phyloP scores from a whole-genome alignment of 495 filamentous ascomycete genomes.

The Pseudotulostoma volvatum region DNA sequence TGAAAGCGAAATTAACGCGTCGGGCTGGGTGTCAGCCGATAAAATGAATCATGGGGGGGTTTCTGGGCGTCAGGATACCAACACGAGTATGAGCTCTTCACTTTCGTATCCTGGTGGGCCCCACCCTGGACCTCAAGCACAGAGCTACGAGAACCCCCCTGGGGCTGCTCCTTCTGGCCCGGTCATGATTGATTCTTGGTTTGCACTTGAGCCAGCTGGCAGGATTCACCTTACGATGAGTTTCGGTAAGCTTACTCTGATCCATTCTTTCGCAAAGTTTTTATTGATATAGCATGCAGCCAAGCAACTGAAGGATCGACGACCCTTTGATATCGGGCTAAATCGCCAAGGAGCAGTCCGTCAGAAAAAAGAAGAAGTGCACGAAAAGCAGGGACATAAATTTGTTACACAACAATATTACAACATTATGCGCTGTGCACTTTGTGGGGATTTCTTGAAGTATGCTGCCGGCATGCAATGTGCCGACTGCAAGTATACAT shows the following conservation, averaged over 20 bases:
- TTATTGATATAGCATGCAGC: too few relatives aligned
- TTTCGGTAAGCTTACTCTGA: constrained; percentile 48
- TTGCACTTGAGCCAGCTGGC: constrained; percentile 86
- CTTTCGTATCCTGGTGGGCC: constrained; percentile 15
- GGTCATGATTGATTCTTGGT: constrained; percentile 83
- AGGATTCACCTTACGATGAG: constrained; percentile 74
- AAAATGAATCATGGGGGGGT: constrained; percentile 52
- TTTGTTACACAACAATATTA: constrained; percentile 97
- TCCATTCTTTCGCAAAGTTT: too few relatives aligned
- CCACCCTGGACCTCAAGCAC: constrained; percentile 11
- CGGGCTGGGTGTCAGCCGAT: constrained; percentile 94
- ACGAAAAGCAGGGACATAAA: constrained; percentile 98
- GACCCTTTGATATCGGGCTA: constrained; percentile 71
- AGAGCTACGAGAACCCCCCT: constrained; percentile 6
- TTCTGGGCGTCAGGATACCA: constrained; percentile 25
- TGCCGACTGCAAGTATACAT: constrained; percentile 98
- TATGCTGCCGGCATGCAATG: constrained; percentile 99
- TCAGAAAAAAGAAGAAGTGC: constrained; percentile 89
- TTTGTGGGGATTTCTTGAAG: constrained; percentile 96
- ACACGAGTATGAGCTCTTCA: constrained; percentile 20
- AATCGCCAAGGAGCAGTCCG: constrained; percentile 92
- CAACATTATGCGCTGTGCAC: constrained; percentile 99
- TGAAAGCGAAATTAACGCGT: constrained; percentile 76
- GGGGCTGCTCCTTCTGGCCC: constrained; percentile 33
- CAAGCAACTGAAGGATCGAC: constrained; percentile 50